These are phyloP conservation scores for Penicillium longicatenatum DNA, from an alignment of 495 filamentous ascomycete genomes.

Conservation along the genomic window DNA sequence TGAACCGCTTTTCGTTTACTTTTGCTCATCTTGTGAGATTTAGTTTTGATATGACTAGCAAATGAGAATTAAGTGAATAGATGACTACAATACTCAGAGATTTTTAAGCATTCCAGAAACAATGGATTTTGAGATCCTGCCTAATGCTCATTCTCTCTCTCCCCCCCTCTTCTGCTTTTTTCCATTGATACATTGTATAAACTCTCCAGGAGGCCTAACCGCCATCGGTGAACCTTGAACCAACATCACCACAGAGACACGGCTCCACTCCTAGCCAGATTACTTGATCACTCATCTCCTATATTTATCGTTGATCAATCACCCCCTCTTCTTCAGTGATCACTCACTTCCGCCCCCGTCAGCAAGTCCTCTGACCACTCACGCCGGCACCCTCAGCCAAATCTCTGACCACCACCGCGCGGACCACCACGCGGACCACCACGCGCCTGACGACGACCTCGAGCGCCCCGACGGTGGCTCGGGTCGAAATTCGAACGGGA, in stretches of 20 bases:
- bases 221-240: background rate
- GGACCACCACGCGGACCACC: constrained; percentile 25
- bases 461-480: constrained; percentile 14
- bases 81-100: background rate
- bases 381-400: background rate
- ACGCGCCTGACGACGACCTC: constrained; percentile 21
- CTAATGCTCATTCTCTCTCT: background rate
- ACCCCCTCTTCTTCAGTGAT: too few relatives aligned
- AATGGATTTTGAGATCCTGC: too few relatives aligned
- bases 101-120: too few relatives aligned
- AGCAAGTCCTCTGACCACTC: too few relatives aligned
- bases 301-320: too few relatives aligned
- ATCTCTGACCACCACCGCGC: constrained; percentile 17
- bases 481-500: constrained; percentile 11
- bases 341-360: too few relatives aligned
- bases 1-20: background rate
- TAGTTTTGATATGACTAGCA: background rate
- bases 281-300: too few relatives aligned
- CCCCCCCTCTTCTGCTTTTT: background rate
- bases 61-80: background rate
- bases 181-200: background rate
- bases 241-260: background rate
- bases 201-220: background rate
- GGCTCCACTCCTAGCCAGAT: too few relatives aligned
- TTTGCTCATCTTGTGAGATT: background rate